Evolutionary conservation across 495 filamentous ascomycete species (phyloP), one percentile per base, ranked within the genome.

Genomic region (Hypoxylon trugodes): DNA sequence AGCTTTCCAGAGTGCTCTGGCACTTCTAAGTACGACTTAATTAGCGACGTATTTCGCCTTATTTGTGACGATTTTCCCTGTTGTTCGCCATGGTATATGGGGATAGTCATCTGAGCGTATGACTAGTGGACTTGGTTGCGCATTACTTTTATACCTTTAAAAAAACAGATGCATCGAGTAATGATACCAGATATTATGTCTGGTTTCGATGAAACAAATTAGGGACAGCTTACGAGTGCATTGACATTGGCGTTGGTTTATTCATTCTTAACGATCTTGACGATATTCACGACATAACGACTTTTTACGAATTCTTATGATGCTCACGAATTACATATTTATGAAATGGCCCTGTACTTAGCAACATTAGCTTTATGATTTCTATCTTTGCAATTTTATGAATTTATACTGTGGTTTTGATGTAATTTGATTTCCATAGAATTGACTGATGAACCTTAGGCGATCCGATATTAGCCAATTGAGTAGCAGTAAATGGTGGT

Each of bases 1-100:
- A 64, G 91, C 91, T 24, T 95, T 95, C 68, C 84, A 93, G 69
- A 91, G 81, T 71, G 91, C 91, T 42, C 75, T 94, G 19, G 84
- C 87, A 5, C 81, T 94, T 19, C 76, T 94, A 25, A 77, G 77
- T 59, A 61, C 70, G 19, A 64, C 64, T 8, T 64, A 26, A 50
- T 13, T 12, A 13, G 1, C 41, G 12, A 15, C 33, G 10, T 19
- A 38, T 35, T 10, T 22, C 5, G 16, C n/a, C n/a, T n/a, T n/a
- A n/a, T n/a, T n/a, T n/a, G 8, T 35, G 32, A n/a, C 32, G 2
- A 8, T 35, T 35, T 35, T n/a, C 13, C 5, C 10, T 10, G 4
- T 10, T 5, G 19, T 25, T 26, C 7, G 9, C 21, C 4, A 45
- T 30, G 28, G 10, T 30, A 30, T 30, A n/a, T n/a, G n/a, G n/a